Evolutionary conservation across 352 stramenopile species (phyloP), one percentile per base, ranked within the genome.

Genomic region (Aphanomyces invadans): DNA sequence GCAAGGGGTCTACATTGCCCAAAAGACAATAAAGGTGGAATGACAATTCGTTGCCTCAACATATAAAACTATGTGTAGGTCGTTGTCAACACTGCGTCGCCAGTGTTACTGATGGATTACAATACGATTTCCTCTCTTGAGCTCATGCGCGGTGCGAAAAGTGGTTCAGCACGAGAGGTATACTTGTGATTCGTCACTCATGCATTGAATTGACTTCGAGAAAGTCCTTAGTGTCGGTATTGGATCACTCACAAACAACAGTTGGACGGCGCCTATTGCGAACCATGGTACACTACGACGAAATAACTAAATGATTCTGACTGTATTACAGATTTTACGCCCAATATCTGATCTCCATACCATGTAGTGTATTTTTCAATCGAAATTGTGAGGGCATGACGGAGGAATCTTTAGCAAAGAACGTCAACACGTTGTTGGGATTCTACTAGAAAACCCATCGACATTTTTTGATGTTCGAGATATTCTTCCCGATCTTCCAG

Each of bases 391-490:
- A 49, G 36, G n/a, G 10, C 19, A n/a, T n/a, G n/a, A n/a, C n/a
- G n/a, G n/a, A n/a, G n/a, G n/a, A n/a, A n/a, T n/a, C n/a, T n/a
- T n/a, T 49, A 91, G 83, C 42, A 71, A 87, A 54, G 78, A 63
- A 19, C 81, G 85, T 0, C 86, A 95, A 36, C 79, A 91, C 54
- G 70, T 91, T 45, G 73, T 95, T 21, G 75, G 71, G 9, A 71
- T 89, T 10, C 87, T 92, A 31, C 71, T 95, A 1, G 76, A 89
- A 52, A 90, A 95, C 46, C 83, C 86, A 4, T 76, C 82, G 2
- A 88, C 80, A 74, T 91, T 89, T 71, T 92, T 95, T 29, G 83
- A 95, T 64, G 67, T 90, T 32, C 72, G 83, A 56, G 86, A 92
- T 52, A 75, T 87, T 28, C 71, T 95, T 3, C 70, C 70, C 9